A percentile compares a stretch with the other conserved stretches of the same genome.
Evolutionary conservation across 306 rosid species (phyloP).

Genomic region (Purshia tridentata): DNA sequence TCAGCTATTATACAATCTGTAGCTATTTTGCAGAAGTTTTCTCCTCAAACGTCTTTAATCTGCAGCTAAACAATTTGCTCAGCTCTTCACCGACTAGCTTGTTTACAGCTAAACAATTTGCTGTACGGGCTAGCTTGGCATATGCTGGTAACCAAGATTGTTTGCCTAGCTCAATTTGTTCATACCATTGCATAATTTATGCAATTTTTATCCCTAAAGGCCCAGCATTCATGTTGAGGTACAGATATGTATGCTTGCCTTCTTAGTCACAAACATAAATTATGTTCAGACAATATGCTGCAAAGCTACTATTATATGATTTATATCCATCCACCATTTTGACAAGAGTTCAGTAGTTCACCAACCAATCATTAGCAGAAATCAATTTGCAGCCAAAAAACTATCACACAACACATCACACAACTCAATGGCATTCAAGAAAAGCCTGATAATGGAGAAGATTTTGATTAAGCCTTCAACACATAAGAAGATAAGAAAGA

Average conservation of each 20-base stretch:
- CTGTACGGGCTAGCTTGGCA: background rate
- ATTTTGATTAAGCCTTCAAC: background rate
- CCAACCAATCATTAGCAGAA: background rate
- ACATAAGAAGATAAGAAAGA: background rate
- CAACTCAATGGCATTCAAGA: background rate
- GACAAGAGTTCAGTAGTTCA: too few relatives aligned
- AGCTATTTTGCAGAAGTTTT: background rate
- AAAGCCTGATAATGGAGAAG: background rate
- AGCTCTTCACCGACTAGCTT: too few relatives aligned
- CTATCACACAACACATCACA: background rate
- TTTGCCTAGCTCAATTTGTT: background rate
- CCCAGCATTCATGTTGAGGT: background rate
- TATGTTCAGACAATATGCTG: background rate
- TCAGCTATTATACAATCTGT: background rate
- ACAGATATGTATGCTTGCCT: background rate
- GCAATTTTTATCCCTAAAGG: too few relatives aligned
- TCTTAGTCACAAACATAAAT: too few relatives aligned
- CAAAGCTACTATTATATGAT: background rate
- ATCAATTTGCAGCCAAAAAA: background rate
- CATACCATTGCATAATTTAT: background rate
- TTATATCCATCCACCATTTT: too few relatives aligned
- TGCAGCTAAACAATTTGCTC: background rate
- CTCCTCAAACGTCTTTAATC: background rate
- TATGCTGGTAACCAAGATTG: background rate
- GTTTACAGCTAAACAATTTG: background rate